These are phyloP conservation scores for Leccinum arenicola DNA, from an alignment of 768 basidiomycete genomes.

Conservation along the genomic window DNA sequence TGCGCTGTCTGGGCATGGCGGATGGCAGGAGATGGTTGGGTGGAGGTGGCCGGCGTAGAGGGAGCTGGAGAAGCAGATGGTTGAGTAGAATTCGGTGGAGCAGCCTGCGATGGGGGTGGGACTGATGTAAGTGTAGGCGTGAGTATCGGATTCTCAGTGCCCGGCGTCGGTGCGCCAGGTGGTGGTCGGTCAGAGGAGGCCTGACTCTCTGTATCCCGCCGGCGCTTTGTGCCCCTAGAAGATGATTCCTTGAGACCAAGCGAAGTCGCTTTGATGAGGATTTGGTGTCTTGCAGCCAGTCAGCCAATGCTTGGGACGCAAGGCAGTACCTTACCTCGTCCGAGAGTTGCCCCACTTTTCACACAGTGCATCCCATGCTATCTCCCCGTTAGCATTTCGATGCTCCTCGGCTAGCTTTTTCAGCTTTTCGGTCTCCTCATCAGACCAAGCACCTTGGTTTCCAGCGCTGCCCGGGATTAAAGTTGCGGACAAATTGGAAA, in stretches of 20 bases:
- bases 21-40: constrained; percentile 37
- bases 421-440: constrained; percentile 70
- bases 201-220: constrained; percentile 43
- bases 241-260: constrained; percentile 77
- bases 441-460: constrained; percentile 75
- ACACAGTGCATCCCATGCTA: constrained; percentile 80
- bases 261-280: constrained; percentile 77
- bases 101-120: constrained; percentile 27
- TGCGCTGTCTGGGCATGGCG: constrained; percentile 31
- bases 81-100: constrained; percentile 24
- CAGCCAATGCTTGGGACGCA: neutral
- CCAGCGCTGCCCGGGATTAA: constrained; percentile 33
- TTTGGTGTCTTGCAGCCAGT: constrained; percentile 60
- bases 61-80: constrained; percentile 25
- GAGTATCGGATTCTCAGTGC: constrained; percentile 16
- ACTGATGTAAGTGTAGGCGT: constrained; percentile 25
- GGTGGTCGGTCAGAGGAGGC: constrained; percentile 24
- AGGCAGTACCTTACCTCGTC: constrained; percentile 51
- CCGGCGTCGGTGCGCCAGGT: constrained; percentile 19
- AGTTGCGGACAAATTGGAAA: constrained; percentile 19
- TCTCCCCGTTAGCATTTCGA: constrained; percentile 43
- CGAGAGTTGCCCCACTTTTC: constrained; percentile 71
- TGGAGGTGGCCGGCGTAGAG: constrained; percentile 30
- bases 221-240: constrained; percentile 58
- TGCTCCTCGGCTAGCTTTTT: constrained; percentile 70